phyloP scores from a whole-genome alignment of 192 early-diverging fungal species.

The Backusella mclennaniae region DNA sequence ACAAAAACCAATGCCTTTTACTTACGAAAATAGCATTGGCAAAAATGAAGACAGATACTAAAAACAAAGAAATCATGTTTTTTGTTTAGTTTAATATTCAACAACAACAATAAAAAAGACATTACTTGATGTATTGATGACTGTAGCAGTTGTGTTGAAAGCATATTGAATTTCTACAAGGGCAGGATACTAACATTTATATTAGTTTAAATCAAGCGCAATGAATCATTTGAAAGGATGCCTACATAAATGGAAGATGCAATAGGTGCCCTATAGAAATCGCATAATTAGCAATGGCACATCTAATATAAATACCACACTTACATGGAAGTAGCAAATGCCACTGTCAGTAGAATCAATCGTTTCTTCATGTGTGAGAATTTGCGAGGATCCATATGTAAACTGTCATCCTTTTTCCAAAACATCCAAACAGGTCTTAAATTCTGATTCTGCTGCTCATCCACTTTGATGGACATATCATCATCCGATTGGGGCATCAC shows the following conservation, averaged over 20 bases:
- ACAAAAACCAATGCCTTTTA: neutral
- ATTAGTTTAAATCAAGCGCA: neutral
- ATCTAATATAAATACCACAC: neutral
- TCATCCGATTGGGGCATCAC: neutral
- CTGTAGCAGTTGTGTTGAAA: constrained; percentile 18
- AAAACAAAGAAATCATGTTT: neutral
- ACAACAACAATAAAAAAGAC: neutral
- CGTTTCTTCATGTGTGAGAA: constrained; percentile 3
- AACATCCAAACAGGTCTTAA: neutral
- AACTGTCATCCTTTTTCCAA: neutral
- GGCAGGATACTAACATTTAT: constrained; percentile 9
- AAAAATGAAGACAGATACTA: constrained; percentile 19
- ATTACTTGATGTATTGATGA: constrained; percentile 16
- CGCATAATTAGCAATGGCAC: neutral
- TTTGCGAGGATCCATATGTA: neutral
- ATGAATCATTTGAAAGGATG: neutral
- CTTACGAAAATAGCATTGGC: constrained; percentile 15
- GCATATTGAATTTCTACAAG: constrained; percentile 13
- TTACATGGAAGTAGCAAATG: constrained; percentile 18
- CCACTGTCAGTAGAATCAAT: constrained; percentile 17
- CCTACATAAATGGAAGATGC: neutral
- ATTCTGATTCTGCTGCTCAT: neutral
- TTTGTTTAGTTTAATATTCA: neutral
- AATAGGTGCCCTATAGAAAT: neutral
- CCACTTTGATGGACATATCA: neutral